Evolutionary conservation across 306 rosid species (phyloP).

Genomic region (Rubus idaeus): DNA sequence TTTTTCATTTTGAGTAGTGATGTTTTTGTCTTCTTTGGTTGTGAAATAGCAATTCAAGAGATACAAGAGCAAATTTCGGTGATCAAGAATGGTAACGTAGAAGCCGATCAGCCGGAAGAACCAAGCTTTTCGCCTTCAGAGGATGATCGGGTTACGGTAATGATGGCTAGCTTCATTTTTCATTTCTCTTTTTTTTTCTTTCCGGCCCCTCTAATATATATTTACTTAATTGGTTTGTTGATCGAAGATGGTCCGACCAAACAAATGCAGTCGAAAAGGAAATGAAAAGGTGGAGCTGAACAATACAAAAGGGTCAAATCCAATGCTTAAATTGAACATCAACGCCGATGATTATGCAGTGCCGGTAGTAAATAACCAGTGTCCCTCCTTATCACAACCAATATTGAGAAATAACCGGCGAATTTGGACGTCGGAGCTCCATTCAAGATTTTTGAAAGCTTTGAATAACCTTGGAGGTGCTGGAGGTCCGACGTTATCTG

Average conservation of each 20-base stretch:
- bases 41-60: not conserved
- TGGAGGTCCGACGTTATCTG: slow-evolving; percentile 2
- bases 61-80: not conserved
- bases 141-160: not conserved
- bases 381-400: not conserved
- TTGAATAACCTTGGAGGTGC: slow-evolving; percentile 20
- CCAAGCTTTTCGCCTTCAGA: not conserved
- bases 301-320: not conserved
- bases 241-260: not conserved
- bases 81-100: not conserved
- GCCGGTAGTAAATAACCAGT: not conserved
- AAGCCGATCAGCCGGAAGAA: not conserved
- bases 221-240: not conserved
- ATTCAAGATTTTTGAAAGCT: slow-evolving; percentile 8
- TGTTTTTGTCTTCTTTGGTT: not conserved
- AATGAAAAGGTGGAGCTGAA: not conserved
- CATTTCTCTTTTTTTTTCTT: not conserved
- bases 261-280: not conserved
- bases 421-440: slow-evolving; percentile 24
- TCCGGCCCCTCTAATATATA: not conserved
- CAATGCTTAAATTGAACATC: not conserved
- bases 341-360: not conserved
- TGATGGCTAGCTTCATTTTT: not conserved
- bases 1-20: not conserved
- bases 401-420: slow-evolving; percentile 7